Evolutionary conservation across 441 rosid genomes (phyloP), one percentile per base, ranked within the genome.

Genomic region (Populus trichocarpa): DNA sequence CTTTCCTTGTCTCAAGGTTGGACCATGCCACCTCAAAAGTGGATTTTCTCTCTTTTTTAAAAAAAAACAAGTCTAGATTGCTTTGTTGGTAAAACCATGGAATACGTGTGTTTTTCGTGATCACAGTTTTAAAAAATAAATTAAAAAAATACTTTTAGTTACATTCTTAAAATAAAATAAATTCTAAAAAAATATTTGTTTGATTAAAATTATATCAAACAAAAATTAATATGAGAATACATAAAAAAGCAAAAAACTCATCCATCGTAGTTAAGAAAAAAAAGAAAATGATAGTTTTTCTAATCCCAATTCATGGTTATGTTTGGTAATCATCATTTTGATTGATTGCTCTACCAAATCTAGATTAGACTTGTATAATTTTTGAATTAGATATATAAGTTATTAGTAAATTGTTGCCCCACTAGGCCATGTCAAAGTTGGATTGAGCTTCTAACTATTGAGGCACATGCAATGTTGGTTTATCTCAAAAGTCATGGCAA

Each of bases 11-110:
- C 63, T 20, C 25, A 70, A 36, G 30, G 22, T 68, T 64, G 36
- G 22, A 18, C 36, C 20, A 59, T 75, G 71, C 78, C 82, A 70
- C 28, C 78, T 79, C 75, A 65, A 74, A 64, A 74, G 57, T 38
- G 18, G 36, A 33, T 25, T n/a, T 8, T 66, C 46, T 23, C 32
- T 67, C 65, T 67, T 30, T 28, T 30, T 30, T 30, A 3, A 30
- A 30, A 30, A 32, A 30, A 30, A 3, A 32, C 4, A 32, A 26
- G 28, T 32, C 33, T 32, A 32, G 61, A 9, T 42, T 26, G 61
- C 59, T 59, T 73, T 63, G 10, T 78, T 57, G 63, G 14, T 13
- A 4, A 9, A 5, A 3, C 30, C 6, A 12, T 0, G 66, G 36
- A 33, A 6, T 33, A 7, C 36, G 36, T 6, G 32, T 30, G 36